A percentile compares a stretch with the other conserved stretches of the same genome.
Conservation (phyloP, 257 asterid genomes). For the Nicotiana noctiflora region DNA sequence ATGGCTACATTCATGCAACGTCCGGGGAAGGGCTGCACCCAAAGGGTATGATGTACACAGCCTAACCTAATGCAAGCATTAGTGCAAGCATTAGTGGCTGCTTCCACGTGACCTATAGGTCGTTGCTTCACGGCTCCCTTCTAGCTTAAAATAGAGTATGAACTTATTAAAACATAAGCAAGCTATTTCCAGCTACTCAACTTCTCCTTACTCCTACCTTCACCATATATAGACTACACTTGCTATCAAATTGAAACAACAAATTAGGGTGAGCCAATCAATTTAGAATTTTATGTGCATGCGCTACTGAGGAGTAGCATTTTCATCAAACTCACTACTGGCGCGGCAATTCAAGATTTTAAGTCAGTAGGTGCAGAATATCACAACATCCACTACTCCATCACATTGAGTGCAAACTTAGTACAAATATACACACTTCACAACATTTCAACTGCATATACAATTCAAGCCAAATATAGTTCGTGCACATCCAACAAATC, state of each 20-base stretch:
- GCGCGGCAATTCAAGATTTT: not conserved
- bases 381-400: not conserved
- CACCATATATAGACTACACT: not conserved
- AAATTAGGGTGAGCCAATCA: not conserved
- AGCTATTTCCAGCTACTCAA: not conserved
- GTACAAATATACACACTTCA: not conserved
- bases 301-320: not conserved
- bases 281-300: accelerated
- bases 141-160: not conserved
- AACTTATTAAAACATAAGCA: not conserved
- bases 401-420: too few relatives aligned
- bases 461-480: not conserved
- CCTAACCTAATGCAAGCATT: too few relatives aligned
- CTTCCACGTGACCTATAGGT: too few relatives aligned
- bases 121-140: too few relatives aligned
- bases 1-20: too few relatives aligned
- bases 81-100: too few relatives aligned
- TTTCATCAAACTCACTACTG: not conserved
- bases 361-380: not conserved
- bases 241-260: not conserved
- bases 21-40: too few relatives aligned
- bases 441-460: not conserved
- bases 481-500: not conserved
- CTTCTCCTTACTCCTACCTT: not conserved
- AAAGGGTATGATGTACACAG: too few relatives aligned